Base-by-base conservation (phyloP, 257 asterid species). In the Jasminum sambac region DNA sequence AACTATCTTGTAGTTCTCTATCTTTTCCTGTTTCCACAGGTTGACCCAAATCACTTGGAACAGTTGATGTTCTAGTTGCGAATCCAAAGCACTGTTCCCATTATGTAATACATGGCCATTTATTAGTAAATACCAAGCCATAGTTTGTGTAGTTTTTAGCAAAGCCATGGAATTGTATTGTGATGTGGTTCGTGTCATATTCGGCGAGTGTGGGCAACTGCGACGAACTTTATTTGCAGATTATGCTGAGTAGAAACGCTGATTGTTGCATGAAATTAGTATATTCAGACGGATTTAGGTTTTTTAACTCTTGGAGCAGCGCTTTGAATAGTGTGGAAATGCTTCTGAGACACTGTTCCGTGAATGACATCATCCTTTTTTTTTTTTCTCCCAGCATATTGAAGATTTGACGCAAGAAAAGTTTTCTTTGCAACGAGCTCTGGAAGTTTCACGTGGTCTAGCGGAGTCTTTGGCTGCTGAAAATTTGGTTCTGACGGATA, bases 331-430 rank as follows among this genome's bases (percentile, higher is more conserved):
- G 70, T 23, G 58, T 46, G 44, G 39, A 67, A 40, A 19, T 10
- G 23, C 67, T 44, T 63, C 52, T 48, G 24, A 55, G 41, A 36
- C 67, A 61, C 40, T 63, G 39, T 71, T 11, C 43, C 46, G 64
- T 23, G 50, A 41, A 48, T 39, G 58, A 62, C 8, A 55, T 66
- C 59, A 24, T 50, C 59, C 25, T 48, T 50, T 50, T 17, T 16
- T 17, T 24, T 44, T 62, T 44, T 67, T 25, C 63, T 63, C 64
- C 81, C 95, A 95, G 99, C 96, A 95, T 78, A 95, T 95, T 71
- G 99, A 95, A 82, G 98, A 95, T 83, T 85, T 95, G 76, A 95
- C 98, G 3, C 98, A 88, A 82, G 99, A 95, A 67, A 95, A 91
- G 76, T 95, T 95, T 79, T 87, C 99, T 25, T 77, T 95, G 84